Conservation (phyloP, 768 basidiomycete species). For the Kwoniella sp. region DNA sequence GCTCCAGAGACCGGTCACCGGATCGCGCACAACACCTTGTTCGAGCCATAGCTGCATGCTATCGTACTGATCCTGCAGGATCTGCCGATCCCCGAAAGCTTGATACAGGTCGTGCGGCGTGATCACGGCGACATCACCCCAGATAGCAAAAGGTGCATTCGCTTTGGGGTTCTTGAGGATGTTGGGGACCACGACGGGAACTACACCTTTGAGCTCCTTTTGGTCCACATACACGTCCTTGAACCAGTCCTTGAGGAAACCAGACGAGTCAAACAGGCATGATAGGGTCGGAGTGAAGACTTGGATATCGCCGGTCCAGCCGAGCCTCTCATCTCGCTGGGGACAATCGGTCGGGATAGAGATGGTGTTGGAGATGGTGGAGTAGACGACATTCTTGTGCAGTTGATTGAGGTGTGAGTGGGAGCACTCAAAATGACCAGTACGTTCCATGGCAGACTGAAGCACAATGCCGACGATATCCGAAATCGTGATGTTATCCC, state of each 20-base stretch:
- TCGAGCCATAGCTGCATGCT: conserved; percentile 47
- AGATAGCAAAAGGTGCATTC: conserved; percentile 31
- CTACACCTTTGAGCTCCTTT: conserved; percentile 24
- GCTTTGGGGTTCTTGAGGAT: conserved; percentile 11
- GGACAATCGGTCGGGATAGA: conserved; percentile 51
- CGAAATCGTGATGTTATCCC: conserved; percentile 10
- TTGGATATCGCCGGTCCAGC: conserved; percentile 53
- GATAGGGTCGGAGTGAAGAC: conserved; percentile 43
- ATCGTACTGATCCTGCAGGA: conserved; percentile 37
- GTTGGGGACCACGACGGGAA: conserved; percentile 39
- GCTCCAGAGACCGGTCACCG: conserved; percentile 29
- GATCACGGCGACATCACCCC: conserved; percentile 43
- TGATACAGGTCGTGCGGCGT: conserved; percentile 40
- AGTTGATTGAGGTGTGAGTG: conserved; percentile 39
- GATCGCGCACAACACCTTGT: conserved; percentile 32
- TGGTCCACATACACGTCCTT: conserved; percentile 42
- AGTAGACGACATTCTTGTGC: conserved; percentile 40
- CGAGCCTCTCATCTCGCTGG: conserved; percentile 52
- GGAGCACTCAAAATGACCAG: conserved; percentile 37
- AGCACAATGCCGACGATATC: conserved; percentile 34
- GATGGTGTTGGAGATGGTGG: conserved; percentile 35
- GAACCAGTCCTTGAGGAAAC: conserved; percentile 42
- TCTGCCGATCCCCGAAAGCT: conserved; percentile 35
- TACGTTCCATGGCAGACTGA: conserved; percentile 31
- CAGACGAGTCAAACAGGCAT: conserved; percentile 39